A percentile compares a stretch with the other conserved stretches of the same genome.
Evolutionary conservation across 768 basidiomycete species (phyloP).

Genomic region (Termitomyces sp.): DNA sequence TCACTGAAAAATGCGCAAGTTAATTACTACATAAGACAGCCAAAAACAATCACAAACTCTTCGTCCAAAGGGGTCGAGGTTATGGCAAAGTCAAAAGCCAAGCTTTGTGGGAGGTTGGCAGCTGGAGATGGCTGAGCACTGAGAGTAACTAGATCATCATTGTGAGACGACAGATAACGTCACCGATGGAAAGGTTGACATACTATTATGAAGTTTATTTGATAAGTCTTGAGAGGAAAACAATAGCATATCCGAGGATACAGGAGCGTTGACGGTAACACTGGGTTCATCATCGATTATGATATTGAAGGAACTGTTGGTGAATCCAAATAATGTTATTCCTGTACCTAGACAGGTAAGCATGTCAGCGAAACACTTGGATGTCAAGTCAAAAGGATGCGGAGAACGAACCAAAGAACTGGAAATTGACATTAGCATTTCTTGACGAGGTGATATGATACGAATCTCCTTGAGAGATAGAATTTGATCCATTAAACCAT

Average conservation of each 20-base stretch:
- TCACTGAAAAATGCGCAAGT: constrained; percentile 5
- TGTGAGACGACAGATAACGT: not conserved
- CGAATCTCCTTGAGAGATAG: constrained; percentile 8
- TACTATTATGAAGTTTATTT: constrained; percentile 10
- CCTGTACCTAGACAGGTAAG: constrained; percentile 8
- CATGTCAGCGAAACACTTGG: not conserved
- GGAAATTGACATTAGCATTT: constrained; percentile 11
- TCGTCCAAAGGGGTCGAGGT: constrained; percentile 6
- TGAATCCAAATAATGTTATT: constrained; percentile 7
- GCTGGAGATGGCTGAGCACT: constrained; percentile 6
- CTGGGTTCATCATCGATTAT: constrained; percentile 10
- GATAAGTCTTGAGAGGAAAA: constrained; percentile 10
- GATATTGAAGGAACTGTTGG: constrained; percentile 12
- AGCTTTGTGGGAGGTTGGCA: constrained; percentile 1
- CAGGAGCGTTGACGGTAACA: not conserved
- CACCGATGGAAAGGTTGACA: not conserved
- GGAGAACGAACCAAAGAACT: constrained; percentile 11
- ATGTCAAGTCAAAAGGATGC: not conserved
- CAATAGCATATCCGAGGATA: constrained; percentile 3
- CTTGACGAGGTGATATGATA: constrained; percentile 12
- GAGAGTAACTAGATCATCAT: constrained; percentile 10
- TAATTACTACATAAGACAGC: not conserved
- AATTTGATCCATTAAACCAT: constrained; percentile 10
- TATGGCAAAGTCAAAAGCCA: constrained; percentile 10
- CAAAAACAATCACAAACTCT: constrained; percentile 4